Percentiles rank a stretch among this genome's conserved stretches.
These are phyloP conservation scores for Tricholoma saponaceum DNA, from an alignment of 768 basidiomycete species.

Conservation along the genomic window DNA sequence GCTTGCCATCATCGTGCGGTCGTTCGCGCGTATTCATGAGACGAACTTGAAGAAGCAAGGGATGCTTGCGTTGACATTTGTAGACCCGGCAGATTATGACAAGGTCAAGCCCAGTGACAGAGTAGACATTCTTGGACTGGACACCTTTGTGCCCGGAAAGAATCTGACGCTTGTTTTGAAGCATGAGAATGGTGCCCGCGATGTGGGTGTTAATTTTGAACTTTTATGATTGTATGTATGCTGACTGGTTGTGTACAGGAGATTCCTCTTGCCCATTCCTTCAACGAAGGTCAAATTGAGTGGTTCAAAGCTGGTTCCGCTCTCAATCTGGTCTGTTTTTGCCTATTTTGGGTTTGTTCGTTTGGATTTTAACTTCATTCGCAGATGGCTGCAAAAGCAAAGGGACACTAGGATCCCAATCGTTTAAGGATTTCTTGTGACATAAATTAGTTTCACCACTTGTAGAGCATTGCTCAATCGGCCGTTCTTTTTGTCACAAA, in stretches of 20 bases:
- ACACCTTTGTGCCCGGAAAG: conserved; percentile 88
- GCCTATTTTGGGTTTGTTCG: background rate
- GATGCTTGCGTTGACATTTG: conserved; percentile 95
- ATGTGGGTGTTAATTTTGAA: conserved; percentile 36
- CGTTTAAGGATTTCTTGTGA: background rate
- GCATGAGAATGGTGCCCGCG: conserved; percentile 76
- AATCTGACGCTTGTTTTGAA: conserved; percentile 79
- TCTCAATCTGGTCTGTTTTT: conserved; percentile 69
- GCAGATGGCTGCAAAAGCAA: conserved; percentile 70
- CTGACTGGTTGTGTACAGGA: conserved; percentile 34
- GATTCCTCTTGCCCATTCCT: conserved; percentile 82
- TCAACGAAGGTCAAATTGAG: conserved; percentile 95
- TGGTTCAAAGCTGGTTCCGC: conserved; percentile 99
- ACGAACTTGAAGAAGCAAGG: conserved; percentile 99
- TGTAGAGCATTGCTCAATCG: background rate
- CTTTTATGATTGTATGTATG: background rate
- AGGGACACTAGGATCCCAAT: conserved; percentile 22
- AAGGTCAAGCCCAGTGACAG: conserved; percentile 84
- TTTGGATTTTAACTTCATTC: background rate
- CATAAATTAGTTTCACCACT: background rate
- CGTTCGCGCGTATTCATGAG: conserved; percentile 97
- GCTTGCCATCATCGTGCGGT: conserved; percentile 92
- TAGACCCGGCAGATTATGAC: conserved; percentile 90
- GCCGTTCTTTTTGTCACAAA: background rate
- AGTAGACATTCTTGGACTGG: conserved; percentile 85